Conservation (phyloP, 2,329 filamentous ascomycete genomes). For the Purpureocillium lavendulum region DNA sequence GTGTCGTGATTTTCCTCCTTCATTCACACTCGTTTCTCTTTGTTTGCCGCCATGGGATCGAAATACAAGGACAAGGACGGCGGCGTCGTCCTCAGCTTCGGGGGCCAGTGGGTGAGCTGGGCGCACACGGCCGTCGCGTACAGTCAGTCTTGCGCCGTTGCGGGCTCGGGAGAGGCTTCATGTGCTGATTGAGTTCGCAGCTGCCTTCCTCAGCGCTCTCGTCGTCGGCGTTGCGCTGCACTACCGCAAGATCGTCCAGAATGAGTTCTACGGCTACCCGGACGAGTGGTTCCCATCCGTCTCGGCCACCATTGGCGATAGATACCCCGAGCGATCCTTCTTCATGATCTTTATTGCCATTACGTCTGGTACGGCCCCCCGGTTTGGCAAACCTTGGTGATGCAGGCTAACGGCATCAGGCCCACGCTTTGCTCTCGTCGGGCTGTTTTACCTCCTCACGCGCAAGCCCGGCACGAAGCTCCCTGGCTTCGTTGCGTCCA, state of each 20-base stretch:
- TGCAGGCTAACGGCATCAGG: constrained; percentile 37
- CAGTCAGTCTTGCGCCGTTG: constrained; percentile 38
- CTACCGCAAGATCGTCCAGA: constrained; percentile 95
- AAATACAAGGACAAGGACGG: constrained; percentile 59
- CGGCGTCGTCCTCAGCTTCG: constrained; percentile 56
- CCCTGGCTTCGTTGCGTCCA: constrained; percentile 71
- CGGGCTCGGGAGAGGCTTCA: neutral
- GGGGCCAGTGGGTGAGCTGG: constrained; percentile 86
- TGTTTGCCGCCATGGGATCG: constrained; percentile 21
- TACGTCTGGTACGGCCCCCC: constrained; percentile 60
- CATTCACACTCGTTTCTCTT: constrained; percentile 11
- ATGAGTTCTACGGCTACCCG: constrained; percentile 91
- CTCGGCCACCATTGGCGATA: constrained; percentile 92
- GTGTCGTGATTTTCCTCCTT: constrained; percentile 14
- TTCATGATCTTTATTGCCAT: constrained; percentile 98
- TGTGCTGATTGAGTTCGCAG: constrained; percentile 27
- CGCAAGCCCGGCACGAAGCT: constrained; percentile 65
- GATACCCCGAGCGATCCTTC: constrained; percentile 91
- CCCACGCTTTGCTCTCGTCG: constrained; percentile 83
- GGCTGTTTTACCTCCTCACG: constrained; percentile 85
- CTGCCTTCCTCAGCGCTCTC: constrained; percentile 80
- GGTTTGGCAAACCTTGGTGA: neutral
- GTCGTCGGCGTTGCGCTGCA: constrained; percentile 74
- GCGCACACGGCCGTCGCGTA: constrained; percentile 80
- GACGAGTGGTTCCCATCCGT: constrained; percentile 96